Conservation (phyloP, 345 rosid species). For the Barbarea vulgaris region DNA sequence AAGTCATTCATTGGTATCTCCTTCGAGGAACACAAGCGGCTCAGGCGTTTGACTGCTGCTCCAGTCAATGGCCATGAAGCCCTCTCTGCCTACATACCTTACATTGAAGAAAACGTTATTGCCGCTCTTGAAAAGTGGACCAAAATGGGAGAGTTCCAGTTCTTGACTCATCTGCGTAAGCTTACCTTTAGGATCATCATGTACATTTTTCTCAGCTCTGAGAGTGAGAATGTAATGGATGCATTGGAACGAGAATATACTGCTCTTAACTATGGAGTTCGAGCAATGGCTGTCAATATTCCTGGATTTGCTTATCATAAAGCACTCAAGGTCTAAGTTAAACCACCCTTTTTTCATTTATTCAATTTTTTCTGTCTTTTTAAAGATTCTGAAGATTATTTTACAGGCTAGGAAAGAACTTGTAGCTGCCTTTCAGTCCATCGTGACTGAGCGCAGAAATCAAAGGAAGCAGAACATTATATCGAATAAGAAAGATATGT, state of each 20-base stretch:
- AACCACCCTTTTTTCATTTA: not conserved
- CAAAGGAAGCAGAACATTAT: slow-evolving; percentile 33
- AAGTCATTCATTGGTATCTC: slow-evolving; percentile 69
- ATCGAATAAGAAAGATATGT: slow-evolving; percentile 65
- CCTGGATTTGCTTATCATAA: slow-evolving; percentile 62
- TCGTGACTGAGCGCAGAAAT: slow-evolving; percentile 61
- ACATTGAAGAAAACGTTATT: slow-evolving; percentile 53
- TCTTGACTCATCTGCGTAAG: slow-evolving; percentile 70
- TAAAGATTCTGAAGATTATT: not conserved
- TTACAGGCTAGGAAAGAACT: slow-evolving; percentile 51
- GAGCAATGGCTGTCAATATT: slow-evolving; percentile 57
- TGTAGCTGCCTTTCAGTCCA: slow-evolving; percentile 47
- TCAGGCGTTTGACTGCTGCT: slow-evolving; percentile 55
- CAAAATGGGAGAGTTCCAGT: slow-evolving; percentile 60
- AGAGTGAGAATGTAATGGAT: slow-evolving; percentile 59
- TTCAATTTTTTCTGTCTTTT: not conserved
- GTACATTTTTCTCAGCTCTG: slow-evolving; percentile 77
- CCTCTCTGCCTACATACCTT: slow-evolving; percentile 47
- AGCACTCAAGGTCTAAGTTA: slow-evolving; percentile 52
- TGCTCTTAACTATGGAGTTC: slow-evolving; percentile 59
- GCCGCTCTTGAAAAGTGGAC: slow-evolving; percentile 66
- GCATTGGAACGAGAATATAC: slow-evolving; percentile 76
- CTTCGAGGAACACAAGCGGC: slow-evolving; percentile 56
- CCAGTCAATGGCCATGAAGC: slow-evolving; percentile 61
- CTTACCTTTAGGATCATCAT: slow-evolving; percentile 83